A percentile compares a stretch with the other conserved stretches of the same genome.
Evolutionary conservation across 2,329 filamentous ascomycete genomes (phyloP).

Genomic region (Myriosclerotinia curreyana): DNA sequence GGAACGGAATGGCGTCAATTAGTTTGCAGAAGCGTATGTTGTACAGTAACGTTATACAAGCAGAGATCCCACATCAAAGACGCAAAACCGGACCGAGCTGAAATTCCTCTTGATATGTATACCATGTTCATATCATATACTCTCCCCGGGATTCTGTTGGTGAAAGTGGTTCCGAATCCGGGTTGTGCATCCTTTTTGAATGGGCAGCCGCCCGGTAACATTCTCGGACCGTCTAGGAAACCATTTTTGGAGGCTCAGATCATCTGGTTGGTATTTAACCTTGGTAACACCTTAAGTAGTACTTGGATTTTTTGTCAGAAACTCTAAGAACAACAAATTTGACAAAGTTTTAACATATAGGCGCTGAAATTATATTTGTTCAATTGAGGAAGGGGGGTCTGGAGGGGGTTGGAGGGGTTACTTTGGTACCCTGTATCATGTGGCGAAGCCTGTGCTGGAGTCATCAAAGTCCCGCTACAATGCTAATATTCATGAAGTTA

Average conservation of each 20-base stretch:
- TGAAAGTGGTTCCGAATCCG: conserved; percentile 3
- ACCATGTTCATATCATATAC: background rate
- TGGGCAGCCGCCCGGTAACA: conserved; percentile 10
- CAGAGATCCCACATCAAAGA: background rate
- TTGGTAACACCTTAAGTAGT: no score
- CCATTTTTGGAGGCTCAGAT: background rate
- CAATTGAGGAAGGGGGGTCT: no score
- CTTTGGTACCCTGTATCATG: background rate
- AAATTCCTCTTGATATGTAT: background rate
- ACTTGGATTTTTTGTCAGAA: no score
- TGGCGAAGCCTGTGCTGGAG: background rate
- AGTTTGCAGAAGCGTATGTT: background rate
- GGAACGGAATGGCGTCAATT: background rate
- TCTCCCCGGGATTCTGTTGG: background rate
- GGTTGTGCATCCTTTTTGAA: background rate
- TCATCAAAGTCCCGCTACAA: no score
- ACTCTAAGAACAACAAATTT: no score
- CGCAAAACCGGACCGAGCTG: background rate
- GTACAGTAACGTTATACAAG: background rate
- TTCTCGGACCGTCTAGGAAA: background rate
- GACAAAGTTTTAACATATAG: no score
- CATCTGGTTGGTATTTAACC: no score
- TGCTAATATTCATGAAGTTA: no score
- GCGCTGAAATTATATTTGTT: no score
- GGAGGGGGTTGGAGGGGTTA: no score